phyloP scores from a whole-genome alignment of 352 stramenopile genomes.

The Phytopythium ostracodes region DNA sequence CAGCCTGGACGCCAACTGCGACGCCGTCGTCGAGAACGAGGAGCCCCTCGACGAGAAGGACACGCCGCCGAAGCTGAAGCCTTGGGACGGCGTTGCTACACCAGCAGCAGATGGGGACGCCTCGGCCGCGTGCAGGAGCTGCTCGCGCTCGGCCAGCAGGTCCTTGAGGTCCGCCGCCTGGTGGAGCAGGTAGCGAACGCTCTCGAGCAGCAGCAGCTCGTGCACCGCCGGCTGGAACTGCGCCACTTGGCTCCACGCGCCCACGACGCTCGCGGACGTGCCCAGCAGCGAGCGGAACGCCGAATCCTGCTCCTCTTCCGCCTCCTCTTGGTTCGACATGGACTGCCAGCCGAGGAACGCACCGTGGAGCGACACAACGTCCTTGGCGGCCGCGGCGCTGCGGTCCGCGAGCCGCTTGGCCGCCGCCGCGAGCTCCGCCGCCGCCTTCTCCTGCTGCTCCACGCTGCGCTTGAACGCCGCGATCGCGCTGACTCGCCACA shows the following conservation, averaged over 20 bases:
- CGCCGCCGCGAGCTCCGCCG: conserved; percentile 39
- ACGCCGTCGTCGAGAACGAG: conserved; percentile 33
- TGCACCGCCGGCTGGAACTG: conserved; percentile 56
- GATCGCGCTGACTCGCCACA: conserved; percentile 43
- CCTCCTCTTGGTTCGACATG: conserved; percentile 9
- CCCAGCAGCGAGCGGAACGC: conserved; percentile 19
- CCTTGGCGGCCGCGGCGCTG: conserved; percentile 44
- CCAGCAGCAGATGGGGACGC: conserved; percentile 10
- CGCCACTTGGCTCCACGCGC: conserved; percentile 41
- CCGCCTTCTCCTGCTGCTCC: conserved; percentile 47
- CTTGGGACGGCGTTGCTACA: conserved; percentile 6
- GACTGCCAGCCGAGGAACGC: conserved; percentile 59
- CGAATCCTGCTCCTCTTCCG: not conserved
- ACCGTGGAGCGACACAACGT: conserved; percentile 39
- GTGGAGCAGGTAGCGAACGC: conserved; percentile 55
- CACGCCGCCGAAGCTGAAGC: not conserved
- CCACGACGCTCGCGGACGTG: conserved; percentile 35
- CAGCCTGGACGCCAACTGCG: conserved; percentile 38
- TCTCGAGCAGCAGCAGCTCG: conserved; percentile 62
- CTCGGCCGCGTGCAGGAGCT: conserved; percentile 17
- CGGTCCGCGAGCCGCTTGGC: conserved; percentile 66
- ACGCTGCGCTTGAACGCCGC: conserved; percentile 50
- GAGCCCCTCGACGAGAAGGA: conserved; percentile 12
- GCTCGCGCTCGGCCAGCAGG: conserved; percentile 43
- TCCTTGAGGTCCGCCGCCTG: conserved; percentile 62